These are phyloP conservation scores for Alternaria novae-zelandiae DNA, from an alignment of 2,329 filamentous ascomycete genomes.

Conservation along the genomic window DNA sequence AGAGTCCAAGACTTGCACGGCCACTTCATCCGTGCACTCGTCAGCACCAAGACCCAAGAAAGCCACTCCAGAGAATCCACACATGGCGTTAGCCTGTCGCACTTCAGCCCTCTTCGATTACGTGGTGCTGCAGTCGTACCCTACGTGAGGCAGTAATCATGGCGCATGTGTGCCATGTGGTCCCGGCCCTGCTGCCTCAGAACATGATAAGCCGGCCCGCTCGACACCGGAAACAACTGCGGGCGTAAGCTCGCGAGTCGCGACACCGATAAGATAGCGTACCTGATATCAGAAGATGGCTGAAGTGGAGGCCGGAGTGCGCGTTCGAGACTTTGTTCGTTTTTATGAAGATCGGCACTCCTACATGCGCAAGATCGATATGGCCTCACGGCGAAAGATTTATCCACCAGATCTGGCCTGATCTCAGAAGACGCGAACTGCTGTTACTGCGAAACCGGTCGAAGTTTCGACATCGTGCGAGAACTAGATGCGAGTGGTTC, in stretches of 20 bases:
- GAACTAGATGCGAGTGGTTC: slow-evolving; percentile 6
- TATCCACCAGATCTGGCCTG: slow-evolving; percentile 9
- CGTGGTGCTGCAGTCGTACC: slow-evolving; percentile 17
- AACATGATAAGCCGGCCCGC: slow-evolving; percentile 1
- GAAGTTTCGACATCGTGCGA: not conserved
- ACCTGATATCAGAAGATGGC: slow-evolving; percentile 2
- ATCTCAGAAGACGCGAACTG: slow-evolving; percentile 6
- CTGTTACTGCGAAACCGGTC: not conserved
- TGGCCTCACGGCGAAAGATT: slow-evolving; percentile 1
- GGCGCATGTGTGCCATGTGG: slow-evolving; percentile 7
- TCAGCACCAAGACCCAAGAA: slow-evolving; percentile 3
- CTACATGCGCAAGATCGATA: not conserved
- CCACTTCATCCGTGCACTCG: not conserved
- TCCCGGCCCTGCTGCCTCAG: slow-evolving; percentile 1
- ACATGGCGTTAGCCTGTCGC: slow-evolving; percentile 1
- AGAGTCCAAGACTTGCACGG: not conserved
- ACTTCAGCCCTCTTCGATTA: slow-evolving; percentile 24
- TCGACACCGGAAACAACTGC: not conserved
- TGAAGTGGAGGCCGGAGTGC: not conserved
- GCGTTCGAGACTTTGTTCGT: slow-evolving; percentile 5
- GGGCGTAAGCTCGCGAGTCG: not conserved
- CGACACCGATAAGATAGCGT: slow-evolving; percentile 1
- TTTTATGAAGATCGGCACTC: slow-evolving; percentile 12
- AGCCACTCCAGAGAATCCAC: slow-evolving; percentile 8
- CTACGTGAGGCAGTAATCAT: slow-evolving; percentile 13